Base-by-base conservation (phyloP, 1,284 basidiomycete genomes). In the Ustilago cynodontis region DNA sequence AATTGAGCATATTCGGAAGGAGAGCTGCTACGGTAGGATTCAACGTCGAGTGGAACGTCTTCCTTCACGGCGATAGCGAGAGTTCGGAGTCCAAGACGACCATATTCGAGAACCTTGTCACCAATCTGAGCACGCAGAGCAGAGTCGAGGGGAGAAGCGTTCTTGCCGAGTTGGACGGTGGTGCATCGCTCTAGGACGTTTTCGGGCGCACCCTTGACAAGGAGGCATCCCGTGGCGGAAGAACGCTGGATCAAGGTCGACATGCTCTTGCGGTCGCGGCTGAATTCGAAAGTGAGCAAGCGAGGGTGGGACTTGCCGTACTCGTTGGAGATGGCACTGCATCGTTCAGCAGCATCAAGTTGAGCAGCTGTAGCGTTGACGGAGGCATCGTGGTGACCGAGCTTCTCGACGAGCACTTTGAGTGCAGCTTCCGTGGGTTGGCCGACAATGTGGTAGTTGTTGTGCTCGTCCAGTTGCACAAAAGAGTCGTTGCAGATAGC, bases 241-340 rank as follows among this genome's bases (percentile, higher is more conserved):
- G 66, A 60, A 70, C 88, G 89, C 41, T 78, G 64, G 55, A 93
- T 91, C 54, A 98, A 90, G 41, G 97, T 94, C 26, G 95, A 98
- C 96, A 98, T 99, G 90, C 95, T 95, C 88, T 98, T 99, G 86
- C 96, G 93, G 87, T 99, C 97, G 37, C 96, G 92, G 29, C 94
- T 93, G 87, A 99, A 99, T 86, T 98, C 96, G 84, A 99, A 95
- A 2, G 95, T 98, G 75, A 96, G 88, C 13, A 97, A 89, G 69
- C 95, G 91, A 20, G 91, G 88, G 82, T 94, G 91, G 54, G 89
- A 88, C 78, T 94, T 93, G 83, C 93, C 92, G 86, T 92, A 90
- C 57, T 93, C 91, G 88, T 93, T 94, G 33, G 70, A 74, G 86
- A 98, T 90, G 41, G 92, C 94, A 76, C 90, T 93, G 54, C 92